Conservation (phyloP, 2,329 filamentous ascomycete species). For the Atkinsonella texensis region DNA sequence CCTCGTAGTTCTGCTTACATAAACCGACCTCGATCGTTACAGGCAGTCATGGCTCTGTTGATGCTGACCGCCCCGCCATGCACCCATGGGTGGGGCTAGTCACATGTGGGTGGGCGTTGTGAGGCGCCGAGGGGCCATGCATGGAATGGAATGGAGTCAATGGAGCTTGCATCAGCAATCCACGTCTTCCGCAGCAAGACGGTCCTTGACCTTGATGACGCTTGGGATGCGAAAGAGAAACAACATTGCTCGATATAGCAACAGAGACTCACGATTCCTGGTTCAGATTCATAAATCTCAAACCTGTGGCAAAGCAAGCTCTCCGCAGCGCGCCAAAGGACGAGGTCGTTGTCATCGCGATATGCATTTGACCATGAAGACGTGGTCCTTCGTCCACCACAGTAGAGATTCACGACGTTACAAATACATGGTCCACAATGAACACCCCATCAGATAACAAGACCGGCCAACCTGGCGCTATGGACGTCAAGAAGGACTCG, state of each 20-base stretch:
- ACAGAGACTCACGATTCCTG: no score
- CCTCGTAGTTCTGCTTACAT: no score
- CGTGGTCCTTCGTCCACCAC: background rate
- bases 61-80: background rate
- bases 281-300: no score
- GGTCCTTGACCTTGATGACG: background rate
- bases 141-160: background rate
- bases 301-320: no score
- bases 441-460: slow-evolving; percentile 9
- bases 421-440: slow-evolving; percentile 1
- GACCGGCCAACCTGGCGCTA: slow-evolving; percentile 10
- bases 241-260: background rate
- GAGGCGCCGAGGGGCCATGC: background rate
- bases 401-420: background rate
- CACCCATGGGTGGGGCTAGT: background rate
- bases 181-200: background rate
- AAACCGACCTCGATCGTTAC: background rate
- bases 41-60: background rate
- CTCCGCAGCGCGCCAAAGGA: no score
- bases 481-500: slow-evolving; percentile 28
- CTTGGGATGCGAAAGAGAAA: background rate
- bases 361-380: background rate
- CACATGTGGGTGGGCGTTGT: background rate
- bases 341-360: background rate
- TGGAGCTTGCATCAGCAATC: background rate